phyloP scores from a whole-genome alignment of 768 basidiomycete species.

The Naganishia kalamii region DNA sequence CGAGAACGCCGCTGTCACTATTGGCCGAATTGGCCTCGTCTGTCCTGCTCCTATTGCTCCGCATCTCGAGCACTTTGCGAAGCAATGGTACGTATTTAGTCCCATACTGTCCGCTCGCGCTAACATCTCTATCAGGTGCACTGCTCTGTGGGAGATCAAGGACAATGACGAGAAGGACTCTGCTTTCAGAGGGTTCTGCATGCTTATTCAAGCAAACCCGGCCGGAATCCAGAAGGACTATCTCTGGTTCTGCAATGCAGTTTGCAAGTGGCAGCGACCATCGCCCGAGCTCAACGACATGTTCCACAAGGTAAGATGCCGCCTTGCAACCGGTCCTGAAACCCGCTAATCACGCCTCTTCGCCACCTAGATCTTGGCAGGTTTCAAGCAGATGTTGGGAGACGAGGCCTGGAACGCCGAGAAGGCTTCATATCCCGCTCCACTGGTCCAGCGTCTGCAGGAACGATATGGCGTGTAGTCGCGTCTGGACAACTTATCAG shows the following conservation, averaged over 20 bases:
- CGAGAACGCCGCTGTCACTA: conserved; percentile 97
- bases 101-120: too few relatives aligned
- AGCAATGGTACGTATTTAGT: conserved; percentile 62
- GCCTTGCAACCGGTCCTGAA: neutral
- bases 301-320: conserved; percentile 62
- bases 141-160: conserved; percentile 92
- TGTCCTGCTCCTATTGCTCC: conserved; percentile 84
- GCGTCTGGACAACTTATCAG: neutral
- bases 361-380: conserved; percentile 59
- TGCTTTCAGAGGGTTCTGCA: conserved; percentile 94
- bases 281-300: conserved; percentile 84
- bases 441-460: conserved; percentile 78
- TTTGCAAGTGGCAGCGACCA: conserved; percentile 88
- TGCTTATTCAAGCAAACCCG: conserved; percentile 89
- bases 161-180: conserved; percentile 99
- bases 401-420: conserved; percentile 73
- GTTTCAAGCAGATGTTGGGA: conserved; percentile 82
- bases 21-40: conserved; percentile 90
- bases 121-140: conserved; percentile 54
- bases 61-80: conserved; percentile 79
- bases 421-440: conserved; percentile 73
- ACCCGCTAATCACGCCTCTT: neutral
- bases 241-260: conserved; percentile 96
- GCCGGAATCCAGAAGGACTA: conserved; percentile 90
- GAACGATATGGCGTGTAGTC: conserved; percentile 74